phyloP scores from a whole-genome alignment of 129 eudicot genomes.

The Pulicaria dysenterica region DNA sequence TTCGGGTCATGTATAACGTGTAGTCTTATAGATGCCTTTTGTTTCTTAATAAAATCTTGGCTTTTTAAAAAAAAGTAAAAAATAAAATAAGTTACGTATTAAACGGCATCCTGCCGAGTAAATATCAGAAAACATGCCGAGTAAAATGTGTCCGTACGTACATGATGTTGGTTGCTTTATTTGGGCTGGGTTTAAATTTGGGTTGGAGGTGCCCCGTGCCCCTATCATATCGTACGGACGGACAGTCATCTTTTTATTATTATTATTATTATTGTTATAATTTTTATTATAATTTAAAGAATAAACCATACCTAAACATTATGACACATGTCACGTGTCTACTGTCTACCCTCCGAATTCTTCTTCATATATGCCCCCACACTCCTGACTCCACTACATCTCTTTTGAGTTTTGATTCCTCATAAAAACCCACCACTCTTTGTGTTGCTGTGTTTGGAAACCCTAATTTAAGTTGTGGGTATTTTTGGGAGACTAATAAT shows the following conservation, averaged over 20 bases:
- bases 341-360: slow-evolving; percentile 17
- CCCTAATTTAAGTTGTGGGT: slow-evolving; percentile 15
- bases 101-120: no score
- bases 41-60: no score
- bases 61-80: no score
- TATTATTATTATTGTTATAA: no score
- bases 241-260: slow-evolving; percentile 12
- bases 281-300: neutral
- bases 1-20: no score
- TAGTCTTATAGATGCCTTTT: no score
- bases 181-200: no score
- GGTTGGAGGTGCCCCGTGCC: neutral
- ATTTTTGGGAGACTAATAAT: neutral
- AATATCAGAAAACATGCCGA: no score
- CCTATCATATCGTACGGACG: slow-evolving; percentile 22
- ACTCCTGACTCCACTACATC: slow-evolving; percentile 13
- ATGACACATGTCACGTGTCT: slow-evolving; percentile 22
- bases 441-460: slow-evolving; percentile 17
- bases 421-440: neutral
- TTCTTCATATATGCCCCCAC: slow-evolving; percentile 14
- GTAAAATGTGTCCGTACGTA: no score
- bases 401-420: neutral
- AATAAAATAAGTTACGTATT: no score
- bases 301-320: slow-evolving; percentile 10
- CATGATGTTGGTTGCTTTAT: no score